These are phyloP conservation scores for Mollisiaceae sp. DNA, from an alignment of 2,329 filamentous ascomycete genomes.

Conservation along the genomic window DNA sequence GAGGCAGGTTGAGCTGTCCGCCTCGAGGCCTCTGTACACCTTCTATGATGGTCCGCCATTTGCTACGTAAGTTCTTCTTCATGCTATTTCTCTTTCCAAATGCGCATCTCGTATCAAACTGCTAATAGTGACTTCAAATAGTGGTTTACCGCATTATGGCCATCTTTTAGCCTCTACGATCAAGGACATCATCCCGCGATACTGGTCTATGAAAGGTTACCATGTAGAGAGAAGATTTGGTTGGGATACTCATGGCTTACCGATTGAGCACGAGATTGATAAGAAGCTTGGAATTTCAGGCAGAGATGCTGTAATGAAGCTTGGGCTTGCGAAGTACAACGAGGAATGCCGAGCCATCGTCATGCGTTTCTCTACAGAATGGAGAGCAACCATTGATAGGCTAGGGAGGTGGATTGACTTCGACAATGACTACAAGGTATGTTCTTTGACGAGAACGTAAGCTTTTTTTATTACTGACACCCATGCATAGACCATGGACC, in stretches of 20 bases:
- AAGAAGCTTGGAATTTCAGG: slow-evolving; percentile 92
- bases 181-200: slow-evolving; percentile 95
- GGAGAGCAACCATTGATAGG: slow-evolving; percentile 85
- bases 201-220: slow-evolving; percentile 96
- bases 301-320: slow-evolving; percentile 82
- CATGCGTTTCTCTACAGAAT: slow-evolving; percentile 87
- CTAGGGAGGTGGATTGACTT: slow-evolving; percentile 97
- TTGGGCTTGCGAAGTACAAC: slow-evolving; percentile 90
- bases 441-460: slow-evolving; percentile 15
- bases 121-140: slow-evolving; percentile 21
- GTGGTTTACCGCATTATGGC: slow-evolving; percentile 66
- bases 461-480: slow-evolving; percentile 20
- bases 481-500: slow-evolving; percentile 77
- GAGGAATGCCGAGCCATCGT: slow-evolving; percentile 90
- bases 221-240: slow-evolving; percentile 92
- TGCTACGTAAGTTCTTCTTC: slow-evolving; percentile 56
- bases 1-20: slow-evolving; percentile 76
- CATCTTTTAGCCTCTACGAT: slow-evolving; percentile 87
- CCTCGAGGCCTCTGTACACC: slow-evolving; percentile 82
- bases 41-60: slow-evolving; percentile 93
- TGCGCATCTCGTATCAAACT: background rate
- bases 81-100: background rate
- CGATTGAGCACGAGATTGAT: slow-evolving; percentile 97
- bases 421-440: slow-evolving; percentile 92
- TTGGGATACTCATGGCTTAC: slow-evolving; percentile 94